Percentiles rank a stretch among this genome's conserved stretches.
phyloP scores from a whole-genome alignment of 345 rosid species.

The Linum trigynum region DNA sequence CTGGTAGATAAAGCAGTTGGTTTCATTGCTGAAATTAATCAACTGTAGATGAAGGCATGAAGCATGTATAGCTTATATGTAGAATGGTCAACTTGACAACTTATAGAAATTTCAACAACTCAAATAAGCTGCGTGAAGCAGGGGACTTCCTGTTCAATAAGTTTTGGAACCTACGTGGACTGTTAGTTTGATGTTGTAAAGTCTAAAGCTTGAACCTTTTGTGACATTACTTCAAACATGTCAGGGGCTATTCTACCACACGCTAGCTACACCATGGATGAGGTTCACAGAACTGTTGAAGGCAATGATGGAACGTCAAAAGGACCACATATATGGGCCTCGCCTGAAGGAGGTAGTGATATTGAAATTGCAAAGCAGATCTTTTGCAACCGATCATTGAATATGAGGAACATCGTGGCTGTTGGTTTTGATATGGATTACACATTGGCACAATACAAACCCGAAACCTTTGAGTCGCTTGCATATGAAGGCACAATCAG shows the following conservation, averaged over 20 bases:
- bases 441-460: slow-evolving; percentile 91
- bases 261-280: slow-evolving; percentile 46
- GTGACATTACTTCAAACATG: neutral
- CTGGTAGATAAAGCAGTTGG: neutral
- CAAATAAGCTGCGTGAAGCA: too few species aligned
- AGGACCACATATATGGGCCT: slow-evolving; percentile 52
- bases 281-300: slow-evolving; percentile 17
- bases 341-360: slow-evolving; percentile 49
- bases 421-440: slow-evolving; percentile 99
- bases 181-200: neutral
- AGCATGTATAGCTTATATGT: neutral
- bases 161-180: neutral
- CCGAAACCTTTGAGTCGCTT: slow-evolving; percentile 93
- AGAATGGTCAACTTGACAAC: slow-evolving; percentile 6
- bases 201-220: neutral
- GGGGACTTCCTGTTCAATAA: neutral
- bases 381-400: slow-evolving; percentile 89
- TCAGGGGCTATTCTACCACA: slow-evolving; percentile 44
- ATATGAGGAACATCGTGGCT: slow-evolving; percentile 85
- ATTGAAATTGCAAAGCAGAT: slow-evolving; percentile 64
- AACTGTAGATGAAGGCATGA: neutral
- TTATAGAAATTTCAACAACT: too few species aligned
- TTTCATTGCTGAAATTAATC: neutral
- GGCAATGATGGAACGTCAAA: slow-evolving; percentile 35
- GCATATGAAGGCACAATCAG: slow-evolving; percentile 80